phyloP scores from a whole-genome alignment of 169 alveolate species.

The Eimeria tenella region DNA sequence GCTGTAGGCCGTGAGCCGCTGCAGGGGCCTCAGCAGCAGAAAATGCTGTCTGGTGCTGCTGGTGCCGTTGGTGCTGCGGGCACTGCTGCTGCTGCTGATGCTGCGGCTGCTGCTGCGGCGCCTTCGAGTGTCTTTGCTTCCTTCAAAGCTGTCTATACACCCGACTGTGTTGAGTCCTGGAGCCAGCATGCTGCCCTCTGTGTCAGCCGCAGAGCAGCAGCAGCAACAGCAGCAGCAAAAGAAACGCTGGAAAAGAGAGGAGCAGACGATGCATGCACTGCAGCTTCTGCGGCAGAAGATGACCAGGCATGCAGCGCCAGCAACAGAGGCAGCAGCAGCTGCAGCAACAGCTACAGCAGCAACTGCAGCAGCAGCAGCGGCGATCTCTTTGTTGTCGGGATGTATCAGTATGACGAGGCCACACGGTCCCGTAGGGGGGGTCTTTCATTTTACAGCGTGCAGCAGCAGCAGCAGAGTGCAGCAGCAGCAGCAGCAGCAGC shows the following conservation, averaged over 20 bases:
- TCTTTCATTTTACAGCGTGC: constrained; percentile 4
- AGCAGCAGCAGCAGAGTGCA: constrained; percentile 42
- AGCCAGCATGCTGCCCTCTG: constrained; percentile 29
- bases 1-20: too few species aligned
- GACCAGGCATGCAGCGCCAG: neutral
- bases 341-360: neutral
- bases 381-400: constrained; percentile 19
- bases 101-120: neutral
- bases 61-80: neutral
- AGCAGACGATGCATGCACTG: neutral
- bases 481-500: constrained; percentile 30
- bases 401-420: constrained; percentile 22
- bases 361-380: constrained; percentile 16
- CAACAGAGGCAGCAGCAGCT: neutral
- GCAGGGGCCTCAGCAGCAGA: neutral
- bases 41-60: neutral
- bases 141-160: constrained; percentile 1
- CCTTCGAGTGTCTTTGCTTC: neutral
- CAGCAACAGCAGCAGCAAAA: neutral
- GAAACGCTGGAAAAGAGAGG: neutral
- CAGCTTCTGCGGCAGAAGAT: neutral
- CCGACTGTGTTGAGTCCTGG: constrained; percentile 33
- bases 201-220: neutral
- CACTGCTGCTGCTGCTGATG: neutral
- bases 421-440: constrained; percentile 27